Evolutionary conservation across 805 yeast species (phyloP), one percentile per base, ranked within the genome.

Genomic region (Debaryomyces prosopidis): DNA sequence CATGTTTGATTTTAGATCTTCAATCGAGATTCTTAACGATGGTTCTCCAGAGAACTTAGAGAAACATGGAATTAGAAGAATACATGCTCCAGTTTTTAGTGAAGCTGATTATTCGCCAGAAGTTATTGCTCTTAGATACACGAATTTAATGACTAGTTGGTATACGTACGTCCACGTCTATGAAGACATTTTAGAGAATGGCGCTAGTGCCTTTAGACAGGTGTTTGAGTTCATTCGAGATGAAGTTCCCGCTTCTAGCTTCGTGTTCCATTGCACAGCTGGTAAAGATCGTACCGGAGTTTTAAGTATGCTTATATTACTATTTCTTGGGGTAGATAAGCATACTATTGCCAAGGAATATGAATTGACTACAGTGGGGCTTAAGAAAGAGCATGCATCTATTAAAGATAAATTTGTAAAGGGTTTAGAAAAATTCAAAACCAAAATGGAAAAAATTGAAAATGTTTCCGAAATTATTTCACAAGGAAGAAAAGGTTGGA

Each of bases 231-330:
- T 71, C 55, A 67, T 89, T 39, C 69, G 82, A 38, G 88, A 85
- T 46, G 68, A 66, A 16, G 76, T 79, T 2, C 48, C 55, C 15
- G 35, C 38, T 2, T 70, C 74, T 6, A 30, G 32, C 20, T 66
- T 89, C 46, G 63, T 85, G 8, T 80, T 83, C 62, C 92, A 87
- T 59, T 89, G 96, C 65, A 80, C 91, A 3, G 92, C 92, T 1
- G 96, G 96, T 2, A 89, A 88, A 61, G 96, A 89, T 60, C 76
- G 96, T 36, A 88, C 96, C 0, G 96, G 96, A 0, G 73, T 87
- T 11, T 59, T 86, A 51, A 77, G 84, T 2, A 86, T 89, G 82
- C 61, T 89, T 48, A 68, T 88, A 4, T 69, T 88, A 37, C 65
- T 81, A 15, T 59, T 87, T 7, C 66, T 79, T 4, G 91, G 87